Base-by-base conservation (phyloP, 2,329 filamentous ascomycete species). In the Cytospora leucostoma region DNA sequence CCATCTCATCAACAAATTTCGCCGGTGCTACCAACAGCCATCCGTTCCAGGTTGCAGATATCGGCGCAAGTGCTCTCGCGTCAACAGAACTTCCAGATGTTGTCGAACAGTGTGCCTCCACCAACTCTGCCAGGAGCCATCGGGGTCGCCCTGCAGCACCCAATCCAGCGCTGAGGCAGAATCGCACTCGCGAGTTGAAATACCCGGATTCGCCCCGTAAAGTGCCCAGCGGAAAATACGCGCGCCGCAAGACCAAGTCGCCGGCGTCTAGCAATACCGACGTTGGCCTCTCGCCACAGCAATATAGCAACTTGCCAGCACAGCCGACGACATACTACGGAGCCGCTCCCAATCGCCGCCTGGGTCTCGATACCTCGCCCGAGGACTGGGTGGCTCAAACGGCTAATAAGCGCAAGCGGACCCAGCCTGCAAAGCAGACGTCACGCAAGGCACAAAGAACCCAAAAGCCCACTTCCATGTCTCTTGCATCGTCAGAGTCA, bases 241-340 rank as follows among this genome's bases (percentile, higher is more conserved):
- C 49, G 56, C 56, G 56, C 40, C 56, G 47, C 32, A 59, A 40
- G 49, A 27, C 51, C 35, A 53, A 44, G 8, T 12, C 35, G n/a
- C 10, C 21, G 35, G 35, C n/a, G 21, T 37, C 35, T 15, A 51
- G 11, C 35, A 33, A 11, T 11, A 8, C 21, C 12, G n/a, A 35
- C 7, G 35, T 32, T 15, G 11, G 12, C 8, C 10, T 32, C 17
- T 15, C 35, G 32, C 15, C 19, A 44, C 57, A 55, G n/a, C 51
- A 61, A 19, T 38, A 10, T 37, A 32, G 13, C n/a, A 47, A 47
- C 44, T n/a, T n/a, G 11, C n/a, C 58, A 5, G 51, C 21, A 17
- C 32, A 55, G 32, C 38, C 51, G 4, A 17, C n/a, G 10, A 8
- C 15, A 17, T 61, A 61, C 51, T 61, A 55, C 21, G 51, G 7